A percentile compares a stretch with the other conserved stretches of the same genome.
These are phyloP conservation scores for Teunomyces cretensis DNA, from an alignment of 805 yeast genomes.

Conservation along the genomic window DNA sequence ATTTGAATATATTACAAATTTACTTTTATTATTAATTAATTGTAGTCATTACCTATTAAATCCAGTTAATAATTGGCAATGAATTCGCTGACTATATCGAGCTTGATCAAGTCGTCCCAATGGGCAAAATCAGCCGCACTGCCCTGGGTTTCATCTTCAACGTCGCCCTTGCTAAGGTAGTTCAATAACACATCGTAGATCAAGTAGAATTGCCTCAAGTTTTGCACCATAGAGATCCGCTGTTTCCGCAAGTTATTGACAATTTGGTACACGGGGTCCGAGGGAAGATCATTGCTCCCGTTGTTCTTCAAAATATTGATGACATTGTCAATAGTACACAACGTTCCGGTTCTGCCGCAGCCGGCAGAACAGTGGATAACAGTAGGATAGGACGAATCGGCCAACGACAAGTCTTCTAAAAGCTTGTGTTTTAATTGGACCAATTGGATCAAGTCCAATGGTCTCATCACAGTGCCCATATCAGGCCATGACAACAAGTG, in stretches of 20 bases:
- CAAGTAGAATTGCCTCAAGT: slow-evolving; percentile 51
- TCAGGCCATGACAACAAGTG: slow-evolving; percentile 85
- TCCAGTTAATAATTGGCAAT: slow-evolving; percentile 2
- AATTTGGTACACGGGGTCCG: slow-evolving; percentile 46
- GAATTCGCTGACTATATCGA: slow-evolving; percentile 12
- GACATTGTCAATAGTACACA: slow-evolving; percentile 37
- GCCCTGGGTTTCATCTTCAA: slow-evolving; percentile 4
- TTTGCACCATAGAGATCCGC: slow-evolving; percentile 60
- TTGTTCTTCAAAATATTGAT: slow-evolving; percentile 19
- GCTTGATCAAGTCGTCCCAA: slow-evolving; percentile 8
- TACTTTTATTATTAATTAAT: too few relatives aligned
- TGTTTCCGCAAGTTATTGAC: slow-evolving; percentile 51
- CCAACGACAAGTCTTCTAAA: slow-evolving; percentile 7
- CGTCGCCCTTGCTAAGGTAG: slow-evolving; percentile 13
- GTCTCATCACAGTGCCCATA: slow-evolving; percentile 59
- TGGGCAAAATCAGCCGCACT: background rate
- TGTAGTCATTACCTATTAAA: background rate
- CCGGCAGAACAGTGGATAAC: slow-evolving; percentile 68
- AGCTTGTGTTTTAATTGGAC: slow-evolving; percentile 31
- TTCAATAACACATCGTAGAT: slow-evolving; percentile 43
- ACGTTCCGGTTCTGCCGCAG: slow-evolving; percentile 72
- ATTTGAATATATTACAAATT: background rate
- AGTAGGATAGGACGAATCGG: slow-evolving; percentile 13
- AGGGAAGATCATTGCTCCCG: slow-evolving; percentile 12
- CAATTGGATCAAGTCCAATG: slow-evolving; percentile 53